Evolutionary conservation across 177 flowering plant species (phyloP), one percentile per base, ranked within the genome.

Genomic region (Vitis hybrid): DNA sequence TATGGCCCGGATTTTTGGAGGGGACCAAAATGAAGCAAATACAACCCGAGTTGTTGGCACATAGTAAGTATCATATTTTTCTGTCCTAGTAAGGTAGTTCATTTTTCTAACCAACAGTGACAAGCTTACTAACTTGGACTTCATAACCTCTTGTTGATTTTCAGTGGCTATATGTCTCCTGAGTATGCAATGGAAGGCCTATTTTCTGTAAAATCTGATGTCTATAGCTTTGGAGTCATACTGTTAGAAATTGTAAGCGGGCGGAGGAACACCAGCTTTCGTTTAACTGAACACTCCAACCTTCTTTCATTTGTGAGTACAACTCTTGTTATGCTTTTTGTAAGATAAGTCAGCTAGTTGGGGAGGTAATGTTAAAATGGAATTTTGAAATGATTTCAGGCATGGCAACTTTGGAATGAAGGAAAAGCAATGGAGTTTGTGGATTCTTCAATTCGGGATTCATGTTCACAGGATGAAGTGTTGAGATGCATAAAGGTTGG

Each of bases 101-200:
- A 32, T 23, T 15, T 58, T 50, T 69, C n/a, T 54, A 48, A 6
- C 56, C 21, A 51, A 57, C 23, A 30, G 45, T 59, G 7, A 62
- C 13, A 26, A 48, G 9, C 60, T 56, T 7, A 2, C 21, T 64
- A 48, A 60, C 26, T 48, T 57, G 19, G 60, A 11, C 26, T 5
- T 50, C 34, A 14, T 2, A 3, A 26, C 34, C 10, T 15, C 7
- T 7, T 23, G 6, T 12, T 51, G 11, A 11, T 45, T 39, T 80
- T 78, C 78, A 82, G 85, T 52, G 85, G 85, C 34, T 82, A 82
- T 58, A 82, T 82, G 85, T 70, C 85, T 21, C 85, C 85, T 6
- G 85, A 82, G 74, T 82, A 82, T 63, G 85, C 85, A 62, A 82
- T 82, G 85, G 85, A 80, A 71, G 85, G 85, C 48, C 71, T 82